These are phyloP conservation scores for Metarhizium robertsii DNA, from an alignment of 2,329 filamentous ascomycete genomes.

Conservation along the genomic window DNA sequence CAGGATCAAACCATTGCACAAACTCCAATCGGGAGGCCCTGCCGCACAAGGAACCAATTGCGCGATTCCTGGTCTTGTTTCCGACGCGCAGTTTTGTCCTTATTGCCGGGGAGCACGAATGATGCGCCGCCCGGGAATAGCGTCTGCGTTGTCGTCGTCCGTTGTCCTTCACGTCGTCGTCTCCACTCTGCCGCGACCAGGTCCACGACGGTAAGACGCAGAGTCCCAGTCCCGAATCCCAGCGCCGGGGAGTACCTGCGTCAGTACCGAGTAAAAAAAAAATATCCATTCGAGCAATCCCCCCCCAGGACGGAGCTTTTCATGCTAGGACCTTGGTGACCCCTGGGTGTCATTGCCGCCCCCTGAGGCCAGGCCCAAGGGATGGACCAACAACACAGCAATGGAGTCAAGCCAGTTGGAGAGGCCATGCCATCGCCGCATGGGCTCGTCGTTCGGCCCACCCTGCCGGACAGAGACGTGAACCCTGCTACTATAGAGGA, in stretches of 20 bases:
- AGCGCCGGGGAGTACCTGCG: not conserved
- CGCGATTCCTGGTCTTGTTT: not conserved
- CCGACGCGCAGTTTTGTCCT: not conserved
- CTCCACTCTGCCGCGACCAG: not conserved
- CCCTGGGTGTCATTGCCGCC: not conserved
- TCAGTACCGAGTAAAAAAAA: not conserved
- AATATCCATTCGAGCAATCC: not conserved
- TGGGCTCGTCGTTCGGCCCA: conserved; percentile 11
- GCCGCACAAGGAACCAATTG: not conserved
- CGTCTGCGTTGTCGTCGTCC: conserved; percentile 4
- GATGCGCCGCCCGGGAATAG: not conserved
- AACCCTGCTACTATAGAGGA: conserved; percentile 66
- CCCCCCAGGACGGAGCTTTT: not conserved
- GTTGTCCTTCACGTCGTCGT: conserved; percentile 4
- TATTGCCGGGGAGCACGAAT: not conserved
- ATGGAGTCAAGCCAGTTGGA: not conserved
- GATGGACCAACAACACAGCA: not conserved
- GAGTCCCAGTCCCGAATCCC: not conserved
- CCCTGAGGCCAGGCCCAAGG: not conserved
- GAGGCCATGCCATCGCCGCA: not conserved
- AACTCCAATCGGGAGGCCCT: not conserved
- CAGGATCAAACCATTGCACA: not conserved
- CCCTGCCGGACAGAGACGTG: conserved; percentile 59
- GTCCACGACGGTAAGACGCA: not conserved
- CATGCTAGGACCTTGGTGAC: not conserved